Base-by-base conservation (phyloP, 1,139 yeast genomes). In the Pneumocystis sp. region DNA sequence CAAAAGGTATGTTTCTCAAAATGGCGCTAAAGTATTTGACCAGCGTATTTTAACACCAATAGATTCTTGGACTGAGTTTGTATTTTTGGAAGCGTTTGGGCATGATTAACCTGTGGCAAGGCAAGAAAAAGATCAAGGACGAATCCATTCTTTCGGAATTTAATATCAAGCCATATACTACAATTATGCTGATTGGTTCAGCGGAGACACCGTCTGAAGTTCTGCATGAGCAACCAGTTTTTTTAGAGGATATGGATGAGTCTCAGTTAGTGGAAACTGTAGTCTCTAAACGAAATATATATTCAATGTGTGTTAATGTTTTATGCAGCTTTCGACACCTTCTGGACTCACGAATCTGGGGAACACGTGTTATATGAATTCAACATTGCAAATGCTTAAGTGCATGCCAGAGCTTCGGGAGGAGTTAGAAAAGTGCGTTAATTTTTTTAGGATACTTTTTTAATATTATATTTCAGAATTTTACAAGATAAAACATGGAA, bases 161-260 rank as follows among this genome's bases (percentile, higher is more conserved):
- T 96, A 96, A 50, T 95, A 90, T 90, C 70, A 87, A 86, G 72
- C 79, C 82, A 21, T 83, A 82, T 63, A 88, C 85, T 70, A 81
- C 85, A 25, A 80, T 93, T 45, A 88, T 93, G 96, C 88, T 95
- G 68, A 80, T 93, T 68, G 99, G 99, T 29, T 86, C 97, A 0
- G 95, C 96, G 1, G 93, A 87, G 65, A 84, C 81, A 65, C 75
- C 86, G 67, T 86, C 89, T 8, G 73, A 79, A 12, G 84, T 83
- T 35, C 90, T 89, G 15, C 78, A 77, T 17, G 80, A 80, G 60
- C 80, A 81, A 68, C 80, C 77, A 65, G 82, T 82, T 50, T 87
- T 89, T 68, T 75, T 86, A 65, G 96, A 89, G 74, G 96, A 89
- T 72, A 76, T 85, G 82, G 80, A 71, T 75, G 80, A 74, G 75